Conservation (phyloP, 1,284 basidiomycete genomes). For the Volvariella surrecta region DNA sequence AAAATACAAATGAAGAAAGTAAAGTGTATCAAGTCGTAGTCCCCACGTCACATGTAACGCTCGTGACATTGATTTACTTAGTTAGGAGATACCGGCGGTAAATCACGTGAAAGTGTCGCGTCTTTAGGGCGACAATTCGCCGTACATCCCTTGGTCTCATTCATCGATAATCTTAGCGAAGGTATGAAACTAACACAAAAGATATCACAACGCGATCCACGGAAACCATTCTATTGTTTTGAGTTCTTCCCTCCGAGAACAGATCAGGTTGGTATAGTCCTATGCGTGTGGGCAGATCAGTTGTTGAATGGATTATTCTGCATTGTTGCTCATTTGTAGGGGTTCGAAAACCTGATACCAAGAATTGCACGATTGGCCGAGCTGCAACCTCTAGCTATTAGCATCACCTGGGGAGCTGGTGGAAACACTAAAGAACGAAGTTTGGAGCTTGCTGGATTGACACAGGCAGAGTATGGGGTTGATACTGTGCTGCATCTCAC, state of each 20-base stretch:
- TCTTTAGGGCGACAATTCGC: slow-evolving; percentile 11
- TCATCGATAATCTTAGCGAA: neutral
- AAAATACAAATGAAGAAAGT: neutral
- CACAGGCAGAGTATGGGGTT: slow-evolving; percentile 62
- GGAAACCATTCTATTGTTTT: slow-evolving; percentile 74
- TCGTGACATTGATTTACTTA: neutral
- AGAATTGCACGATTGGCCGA: slow-evolving; percentile 69
- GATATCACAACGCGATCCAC: neutral
- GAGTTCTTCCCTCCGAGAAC: slow-evolving; percentile 97
- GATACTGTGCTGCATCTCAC: slow-evolving; percentile 93
- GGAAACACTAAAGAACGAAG: slow-evolving; percentile 86
- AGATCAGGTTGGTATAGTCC: slow-evolving; percentile 50
- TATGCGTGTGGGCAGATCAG: slow-evolving; percentile 1
- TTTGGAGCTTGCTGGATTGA: slow-evolving; percentile 75
- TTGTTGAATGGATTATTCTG: slow-evolving; percentile 4
- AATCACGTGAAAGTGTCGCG: slow-evolving; percentile 1
- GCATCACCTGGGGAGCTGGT: slow-evolving; percentile 96
- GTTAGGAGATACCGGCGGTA: slow-evolving; percentile 5
- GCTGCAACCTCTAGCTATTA: slow-evolving; percentile 72
- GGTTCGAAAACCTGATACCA: slow-evolving; percentile 78
- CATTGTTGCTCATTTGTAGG: slow-evolving; percentile 36
- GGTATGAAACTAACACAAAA: neutral
- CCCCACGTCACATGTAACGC: neutral
- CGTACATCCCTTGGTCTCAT: neutral
- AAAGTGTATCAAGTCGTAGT: neutral